phyloP scores from a whole-genome alignment of 371 early-diverging fungal species.

The Basidiobolus heterosporus region DNA sequence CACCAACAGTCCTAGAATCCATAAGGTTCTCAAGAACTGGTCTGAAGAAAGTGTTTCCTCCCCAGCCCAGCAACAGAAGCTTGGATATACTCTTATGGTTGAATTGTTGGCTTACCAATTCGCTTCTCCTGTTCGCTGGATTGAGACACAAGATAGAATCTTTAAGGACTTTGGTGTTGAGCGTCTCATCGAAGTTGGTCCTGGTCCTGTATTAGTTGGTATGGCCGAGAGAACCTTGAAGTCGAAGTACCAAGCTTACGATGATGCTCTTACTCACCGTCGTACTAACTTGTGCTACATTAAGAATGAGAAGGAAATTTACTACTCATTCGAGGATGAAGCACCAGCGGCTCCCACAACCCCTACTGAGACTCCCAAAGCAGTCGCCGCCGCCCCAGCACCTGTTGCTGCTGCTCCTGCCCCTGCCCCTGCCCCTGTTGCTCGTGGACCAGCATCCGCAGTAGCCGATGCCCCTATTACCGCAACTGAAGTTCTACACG shows the following conservation, averaged over 20 bases:
- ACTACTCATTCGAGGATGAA: slow-evolving; percentile 73
- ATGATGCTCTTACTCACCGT: slow-evolving; percentile 78
- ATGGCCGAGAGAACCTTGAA: slow-evolving; percentile 90
- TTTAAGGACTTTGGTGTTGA: slow-evolving; percentile 66
- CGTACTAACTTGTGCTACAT: slow-evolving; percentile 74
- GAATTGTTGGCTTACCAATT: slow-evolving; percentile 91
- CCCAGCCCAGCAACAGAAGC: slow-evolving; percentile 64
- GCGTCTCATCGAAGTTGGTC: slow-evolving; percentile 84
- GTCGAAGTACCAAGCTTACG: slow-evolving; percentile 89
- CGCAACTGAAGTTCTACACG: slow-evolving; percentile 59
- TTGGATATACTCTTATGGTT: slow-evolving; percentile 72
- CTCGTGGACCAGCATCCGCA: slow-evolving; percentile 30
- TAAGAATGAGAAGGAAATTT: slow-evolving; percentile 78
- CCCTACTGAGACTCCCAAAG: slow-evolving; percentile 20
- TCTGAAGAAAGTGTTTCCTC: slow-evolving; percentile 44
- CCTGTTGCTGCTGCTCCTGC: slow-evolving; percentile 25
- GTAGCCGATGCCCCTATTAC: slow-evolving; percentile 57
- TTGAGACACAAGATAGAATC: slow-evolving; percentile 89
- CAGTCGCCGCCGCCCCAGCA: slow-evolving; percentile 22
- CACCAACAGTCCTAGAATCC: slow-evolving; percentile 55
- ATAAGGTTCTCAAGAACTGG: slow-evolving; percentile 71
- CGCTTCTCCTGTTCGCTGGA: slow-evolving; percentile 89
- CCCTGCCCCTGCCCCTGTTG: slow-evolving; percentile 28
- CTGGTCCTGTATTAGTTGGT: slow-evolving; percentile 71
- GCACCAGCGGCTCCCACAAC: slow-evolving; percentile 24